A percentile compares a stretch with the other conserved stretches of the same genome.
phyloP scores from a whole-genome alignment of 371 early-diverging fungal genomes.

The Apophysomyces variabilis region DNA sequence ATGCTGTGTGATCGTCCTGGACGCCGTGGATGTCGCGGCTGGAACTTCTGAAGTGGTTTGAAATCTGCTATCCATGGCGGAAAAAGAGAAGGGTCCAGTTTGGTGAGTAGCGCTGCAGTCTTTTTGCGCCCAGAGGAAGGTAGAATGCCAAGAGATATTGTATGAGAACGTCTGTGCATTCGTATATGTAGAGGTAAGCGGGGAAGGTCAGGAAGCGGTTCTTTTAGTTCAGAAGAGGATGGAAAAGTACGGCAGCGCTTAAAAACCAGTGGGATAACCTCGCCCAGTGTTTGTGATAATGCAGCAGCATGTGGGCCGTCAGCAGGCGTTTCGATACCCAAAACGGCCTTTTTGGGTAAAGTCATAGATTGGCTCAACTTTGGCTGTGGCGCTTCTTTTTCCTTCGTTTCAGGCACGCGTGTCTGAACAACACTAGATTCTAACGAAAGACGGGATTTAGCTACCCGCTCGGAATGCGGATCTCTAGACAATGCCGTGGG shows the following conservation, averaged over 20 bases:
- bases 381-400: neutral
- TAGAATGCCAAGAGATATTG: neutral
- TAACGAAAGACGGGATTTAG: neutral
- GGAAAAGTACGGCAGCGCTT: constrained; percentile 6
- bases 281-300: neutral
- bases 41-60: neutral
- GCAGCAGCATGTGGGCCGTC: constrained; percentile 2
- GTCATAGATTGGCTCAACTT: neutral
- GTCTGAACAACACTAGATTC: neutral
- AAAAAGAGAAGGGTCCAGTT: neutral
- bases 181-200: neutral
- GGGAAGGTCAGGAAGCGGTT: constrained; percentile 2
- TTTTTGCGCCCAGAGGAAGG: constrained; percentile 5
- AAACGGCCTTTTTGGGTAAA: neutral
- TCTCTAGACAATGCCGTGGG: too few relatives aligned
- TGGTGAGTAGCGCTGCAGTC: neutral
- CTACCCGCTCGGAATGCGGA: too few relatives aligned
- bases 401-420: neutral
- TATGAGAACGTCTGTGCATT: constrained; percentile 1
- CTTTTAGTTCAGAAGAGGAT: neutral
- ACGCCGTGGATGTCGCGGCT: neutral
- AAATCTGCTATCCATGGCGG: neutral
- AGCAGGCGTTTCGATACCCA: neutral
- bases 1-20: neutral
- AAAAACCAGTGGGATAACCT: neutral